Conservation (phyloP, 495 filamentous ascomycete genomes). For the Annulohypoxylon nitens region DNA sequence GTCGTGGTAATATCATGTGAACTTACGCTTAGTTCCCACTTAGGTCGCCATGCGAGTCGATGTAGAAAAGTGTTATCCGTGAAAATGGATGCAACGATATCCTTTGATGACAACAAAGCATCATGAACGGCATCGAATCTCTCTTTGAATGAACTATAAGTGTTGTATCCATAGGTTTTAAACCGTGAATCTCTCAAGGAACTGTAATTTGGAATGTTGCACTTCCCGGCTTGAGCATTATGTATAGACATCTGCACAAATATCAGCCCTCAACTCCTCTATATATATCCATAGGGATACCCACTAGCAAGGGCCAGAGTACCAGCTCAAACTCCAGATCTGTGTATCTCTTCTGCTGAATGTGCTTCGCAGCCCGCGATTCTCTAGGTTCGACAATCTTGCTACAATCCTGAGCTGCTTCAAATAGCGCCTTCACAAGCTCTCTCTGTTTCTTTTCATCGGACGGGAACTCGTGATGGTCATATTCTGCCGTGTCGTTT, state of each 20-base stretch:
- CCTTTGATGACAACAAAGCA: conserved; percentile 24
- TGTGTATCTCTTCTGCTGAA: neutral
- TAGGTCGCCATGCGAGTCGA: conserved; percentile 27
- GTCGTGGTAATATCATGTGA: neutral
- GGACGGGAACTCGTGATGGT: conserved; percentile 1
- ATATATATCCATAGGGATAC: neutral
- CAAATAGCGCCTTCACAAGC: conserved; percentile 11
- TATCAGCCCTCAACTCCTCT: neutral
- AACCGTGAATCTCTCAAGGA: neutral
- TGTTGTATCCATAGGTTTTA: neutral
- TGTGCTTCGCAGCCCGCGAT: neutral
- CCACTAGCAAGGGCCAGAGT: conserved; percentile 25
- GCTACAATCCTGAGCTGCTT: conserved; percentile 2
- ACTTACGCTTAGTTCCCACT: conserved; percentile 12
- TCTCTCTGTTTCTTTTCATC: neutral
- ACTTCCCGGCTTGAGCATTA: conserved; percentile 7
- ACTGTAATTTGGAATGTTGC: conserved; percentile 3
- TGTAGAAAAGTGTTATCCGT: conserved; percentile 24
- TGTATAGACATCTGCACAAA: conserved; percentile 13
- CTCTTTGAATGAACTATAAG: conserved; percentile 15
- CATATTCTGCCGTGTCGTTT: neutral
- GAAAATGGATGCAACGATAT: conserved; percentile 16
- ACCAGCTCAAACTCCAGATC: conserved; percentile 23
- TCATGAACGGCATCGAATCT: conserved; percentile 21
- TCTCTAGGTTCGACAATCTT: neutral